These are phyloP conservation scores for Ganoderma lucidum DNA, from an alignment of 1,284 basidiomycete genomes.

Conservation along the genomic window DNA sequence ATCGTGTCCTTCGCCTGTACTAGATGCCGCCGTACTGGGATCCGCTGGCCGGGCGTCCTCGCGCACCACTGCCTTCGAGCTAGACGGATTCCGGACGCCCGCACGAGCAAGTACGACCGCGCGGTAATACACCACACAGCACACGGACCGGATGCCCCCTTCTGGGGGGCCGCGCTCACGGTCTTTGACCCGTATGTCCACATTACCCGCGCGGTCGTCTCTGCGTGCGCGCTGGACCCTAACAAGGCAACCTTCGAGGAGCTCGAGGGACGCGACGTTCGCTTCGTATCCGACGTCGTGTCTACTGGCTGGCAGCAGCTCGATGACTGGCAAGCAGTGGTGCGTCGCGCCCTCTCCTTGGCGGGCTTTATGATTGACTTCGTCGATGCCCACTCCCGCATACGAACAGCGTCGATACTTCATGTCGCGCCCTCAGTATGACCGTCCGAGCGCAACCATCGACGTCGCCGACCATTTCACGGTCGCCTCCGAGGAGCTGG, in stretches of 20 bases:
- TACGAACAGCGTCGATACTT: not conserved
- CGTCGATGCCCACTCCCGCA: not conserved
- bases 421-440: not conserved
- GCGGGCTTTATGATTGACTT: not conserved
- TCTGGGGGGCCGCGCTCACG: not conserved
- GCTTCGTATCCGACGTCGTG: constrained; percentile 34
- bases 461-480: not conserved
- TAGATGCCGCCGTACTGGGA: not conserved
- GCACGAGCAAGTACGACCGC: not conserved
- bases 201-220: constrained; percentile 45
- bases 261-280: constrained; percentile 50
- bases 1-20: constrained; percentile 9
- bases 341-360: constrained; percentile 1
- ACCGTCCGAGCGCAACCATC: too few species aligned
- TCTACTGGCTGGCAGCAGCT: not conserved
- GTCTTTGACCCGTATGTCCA: constrained; percentile 12
- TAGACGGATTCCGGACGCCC: not conserved
- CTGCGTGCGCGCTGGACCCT: constrained; percentile 49
- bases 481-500: not conserved
- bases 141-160: not conserved
- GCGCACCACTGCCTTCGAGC: constrained; percentile 1
- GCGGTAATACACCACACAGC: not conserved
- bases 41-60: constrained; percentile 7
- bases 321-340: constrained; percentile 18
- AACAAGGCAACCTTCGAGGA: constrained; percentile 46